Evolutionary conservation across 805 yeast species (phyloP).

Genomic region (Blastobotrys muscicola): DNA sequence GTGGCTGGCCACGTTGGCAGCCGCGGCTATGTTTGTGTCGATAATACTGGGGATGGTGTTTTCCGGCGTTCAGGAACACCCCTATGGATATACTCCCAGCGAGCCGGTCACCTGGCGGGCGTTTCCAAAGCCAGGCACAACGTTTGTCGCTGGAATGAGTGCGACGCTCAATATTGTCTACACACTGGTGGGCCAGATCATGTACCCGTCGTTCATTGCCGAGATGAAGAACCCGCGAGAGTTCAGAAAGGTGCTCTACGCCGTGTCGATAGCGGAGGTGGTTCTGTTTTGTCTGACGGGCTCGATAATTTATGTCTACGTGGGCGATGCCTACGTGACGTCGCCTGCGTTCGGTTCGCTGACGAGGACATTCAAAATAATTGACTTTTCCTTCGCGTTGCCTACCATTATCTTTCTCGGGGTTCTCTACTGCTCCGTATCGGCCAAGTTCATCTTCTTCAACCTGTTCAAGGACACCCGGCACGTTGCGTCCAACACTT

Average conservation of each 20-base stretch:
- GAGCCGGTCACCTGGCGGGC: conserved; percentile 36
- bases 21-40: conserved; percentile 48
- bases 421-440: conserved; percentile 44
- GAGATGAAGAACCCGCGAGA: conserved; percentile 51
- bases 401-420: conserved; percentile 53
- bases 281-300: conserved; percentile 46
- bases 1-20: conserved; percentile 42
- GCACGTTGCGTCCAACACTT: conserved; percentile 41
- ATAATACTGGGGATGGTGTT: conserved; percentile 44
- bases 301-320: conserved; percentile 48
- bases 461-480: conserved; percentile 34
- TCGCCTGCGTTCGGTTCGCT: conserved; percentile 55
- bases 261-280: conserved; percentile 44
- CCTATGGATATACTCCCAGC: conserved; percentile 31
- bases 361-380: conserved; percentile 37
- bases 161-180: conserved; percentile 52
- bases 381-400: conserved; percentile 51
- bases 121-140: conserved; percentile 46
- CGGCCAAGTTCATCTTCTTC: conserved; percentile 43
- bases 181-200: conserved; percentile 56
- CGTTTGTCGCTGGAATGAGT: conserved; percentile 43
- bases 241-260: conserved; percentile 45
- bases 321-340: conserved; percentile 42
- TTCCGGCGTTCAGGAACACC: conserved; percentile 45
- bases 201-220: conserved; percentile 52